Evolutionary conservation across 2,329 filamentous ascomycete species (phyloP).

Genomic region (Erysiphe neolycopersici): DNA sequence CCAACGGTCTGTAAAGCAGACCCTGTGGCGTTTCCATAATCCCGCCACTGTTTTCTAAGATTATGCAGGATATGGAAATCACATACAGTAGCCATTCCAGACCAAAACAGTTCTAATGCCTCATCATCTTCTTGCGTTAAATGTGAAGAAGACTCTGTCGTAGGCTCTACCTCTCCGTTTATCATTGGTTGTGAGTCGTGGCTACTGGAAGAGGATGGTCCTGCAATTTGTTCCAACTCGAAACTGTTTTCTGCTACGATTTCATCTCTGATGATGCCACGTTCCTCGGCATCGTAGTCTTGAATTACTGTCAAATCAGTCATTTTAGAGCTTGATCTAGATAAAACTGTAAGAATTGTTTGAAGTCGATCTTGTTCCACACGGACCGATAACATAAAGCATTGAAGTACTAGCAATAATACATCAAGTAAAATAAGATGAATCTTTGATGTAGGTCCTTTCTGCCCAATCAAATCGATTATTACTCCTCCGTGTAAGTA

Average conservation of each 20-base stretch:
- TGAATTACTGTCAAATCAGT: conserved; percentile 5
- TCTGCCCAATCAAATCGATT: conserved; percentile 41
- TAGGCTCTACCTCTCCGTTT: conserved; percentile 5
- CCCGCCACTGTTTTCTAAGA: conserved; percentile 10
- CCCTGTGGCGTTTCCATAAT: conserved; percentile 10
- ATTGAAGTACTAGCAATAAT: conserved; percentile 28
- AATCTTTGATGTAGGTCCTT: conserved; percentile 28
- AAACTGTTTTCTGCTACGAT: conserved; percentile 6
- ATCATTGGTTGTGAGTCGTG: conserved; percentile 2
- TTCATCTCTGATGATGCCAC: conserved; percentile 9
- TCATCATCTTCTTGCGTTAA: conserved; percentile 6
- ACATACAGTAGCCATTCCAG: conserved; percentile 11
- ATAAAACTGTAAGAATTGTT: conserved; percentile 3
- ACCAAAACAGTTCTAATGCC: conserved; percentile 12
- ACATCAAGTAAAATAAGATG: conserved; percentile 29
- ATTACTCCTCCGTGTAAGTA: conserved; percentile 42
- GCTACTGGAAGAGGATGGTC: not conserved
- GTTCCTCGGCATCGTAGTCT: conserved; percentile 13
- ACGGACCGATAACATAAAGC: conserved; percentile 35
- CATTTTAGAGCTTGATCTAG: conserved; percentile 2
- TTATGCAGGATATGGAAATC: conserved; percentile 13
- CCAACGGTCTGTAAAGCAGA: conserved; percentile 11
- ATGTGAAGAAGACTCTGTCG: conserved; percentile 5
- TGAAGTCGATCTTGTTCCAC: conserved; percentile 30
- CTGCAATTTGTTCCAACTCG: conserved; percentile 7